Conservation (phyloP, 257 asterid genomes). For the Jacaranda mimosifolia region DNA sequence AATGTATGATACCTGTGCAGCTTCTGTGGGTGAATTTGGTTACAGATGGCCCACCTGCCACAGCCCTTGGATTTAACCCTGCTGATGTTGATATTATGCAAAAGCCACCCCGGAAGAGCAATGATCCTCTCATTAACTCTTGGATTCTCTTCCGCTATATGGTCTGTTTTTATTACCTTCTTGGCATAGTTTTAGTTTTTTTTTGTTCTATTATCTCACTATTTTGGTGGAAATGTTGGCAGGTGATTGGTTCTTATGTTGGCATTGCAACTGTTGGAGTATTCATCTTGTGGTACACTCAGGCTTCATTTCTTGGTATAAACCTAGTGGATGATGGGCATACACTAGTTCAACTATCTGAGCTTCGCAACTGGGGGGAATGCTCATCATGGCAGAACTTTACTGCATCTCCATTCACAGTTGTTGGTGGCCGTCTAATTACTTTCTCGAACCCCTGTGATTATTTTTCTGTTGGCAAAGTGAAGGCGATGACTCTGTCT, state of each 20-base stretch:
- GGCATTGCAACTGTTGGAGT: slow-evolving; percentile 92
- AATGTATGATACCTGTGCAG: slow-evolving; percentile 92
- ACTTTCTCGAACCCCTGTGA: slow-evolving; percentile 76
- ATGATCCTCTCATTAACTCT: slow-evolving; percentile 74
- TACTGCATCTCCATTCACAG: slow-evolving; percentile 73
- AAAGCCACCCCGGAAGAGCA: slow-evolving; percentile 83
- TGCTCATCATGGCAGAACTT: slow-evolving; percentile 83
- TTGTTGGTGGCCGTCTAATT: slow-evolving; percentile 56
- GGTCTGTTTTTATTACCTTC: slow-evolving; percentile 46
- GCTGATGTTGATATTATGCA: slow-evolving; percentile 89
- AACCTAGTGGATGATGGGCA: slow-evolving; percentile 76
- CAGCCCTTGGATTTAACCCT: slow-evolving; percentile 93
- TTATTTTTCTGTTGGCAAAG: slow-evolving; percentile 77
- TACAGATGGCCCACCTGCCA: slow-evolving; percentile 98
- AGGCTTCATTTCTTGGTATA: slow-evolving; percentile 76
- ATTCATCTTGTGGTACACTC: slow-evolving; percentile 89
- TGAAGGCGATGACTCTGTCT: slow-evolving; percentile 86
- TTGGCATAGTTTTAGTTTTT: too few relatives aligned
- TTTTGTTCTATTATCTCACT: neutral
- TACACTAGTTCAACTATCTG: slow-evolving; percentile 72
- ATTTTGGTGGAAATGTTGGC: slow-evolving; percentile 26
- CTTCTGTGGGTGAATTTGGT: slow-evolving; percentile 93
- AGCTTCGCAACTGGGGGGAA: slow-evolving; percentile 92
- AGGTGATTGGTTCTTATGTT: slow-evolving; percentile 89
- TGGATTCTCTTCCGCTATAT: slow-evolving; percentile 91